Evolutionary conservation across 2,329 filamentous ascomycete genomes (phyloP).

Genomic region (Elsinoe necatrix): DNA sequence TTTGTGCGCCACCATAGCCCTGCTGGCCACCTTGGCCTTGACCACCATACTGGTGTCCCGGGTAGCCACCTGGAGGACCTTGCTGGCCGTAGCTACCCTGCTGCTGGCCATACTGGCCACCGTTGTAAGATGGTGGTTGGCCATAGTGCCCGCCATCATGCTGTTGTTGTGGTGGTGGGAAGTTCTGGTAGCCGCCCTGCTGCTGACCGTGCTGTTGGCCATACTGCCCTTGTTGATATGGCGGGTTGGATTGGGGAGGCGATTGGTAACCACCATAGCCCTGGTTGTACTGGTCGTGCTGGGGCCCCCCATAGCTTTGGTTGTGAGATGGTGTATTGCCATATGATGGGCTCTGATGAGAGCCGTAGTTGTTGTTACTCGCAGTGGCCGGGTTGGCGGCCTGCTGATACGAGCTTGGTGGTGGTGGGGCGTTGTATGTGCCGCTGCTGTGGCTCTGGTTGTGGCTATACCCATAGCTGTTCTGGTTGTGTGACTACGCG

Average conservation of each 20-base stretch:
- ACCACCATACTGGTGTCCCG: conserved; percentile 12
- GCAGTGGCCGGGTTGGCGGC: conserved; percentile 22
- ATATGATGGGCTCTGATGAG: conserved; percentile 20
- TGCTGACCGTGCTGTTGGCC: conserved; percentile 95
- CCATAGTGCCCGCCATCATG: conserved; percentile 7
- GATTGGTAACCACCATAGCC: conserved; percentile 20
- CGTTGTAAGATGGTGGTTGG: neutral
- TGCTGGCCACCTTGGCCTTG: conserved; percentile 6
- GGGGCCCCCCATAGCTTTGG: conserved; percentile 17
- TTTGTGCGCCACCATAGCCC: neutral
- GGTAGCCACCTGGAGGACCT: conserved; percentile 15
- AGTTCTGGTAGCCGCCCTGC: conserved; percentile 47
- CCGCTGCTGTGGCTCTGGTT: conserved; percentile 23
- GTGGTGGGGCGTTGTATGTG: conserved; percentile 31
- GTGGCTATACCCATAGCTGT: conserved; percentile 31
- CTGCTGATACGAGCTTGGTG: conserved; percentile 29
- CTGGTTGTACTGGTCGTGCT: conserved; percentile 21
- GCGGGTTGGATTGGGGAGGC: conserved; percentile 10
- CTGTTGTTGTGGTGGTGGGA: conserved; percentile 9
- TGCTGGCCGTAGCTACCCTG: conserved; percentile 12
- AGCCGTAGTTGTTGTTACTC: conserved; percentile 15
- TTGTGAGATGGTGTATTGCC: conserved; percentile 15
- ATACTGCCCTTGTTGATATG: conserved; percentile 89
- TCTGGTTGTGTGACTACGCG: conserved; percentile 17
- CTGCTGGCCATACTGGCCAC: conserved; percentile 14